Percentiles rank a stretch among this genome's conserved stretches.
phyloP scores from a whole-genome alignment of 805 yeast genomes.

The Ogataea methylovora region DNA sequence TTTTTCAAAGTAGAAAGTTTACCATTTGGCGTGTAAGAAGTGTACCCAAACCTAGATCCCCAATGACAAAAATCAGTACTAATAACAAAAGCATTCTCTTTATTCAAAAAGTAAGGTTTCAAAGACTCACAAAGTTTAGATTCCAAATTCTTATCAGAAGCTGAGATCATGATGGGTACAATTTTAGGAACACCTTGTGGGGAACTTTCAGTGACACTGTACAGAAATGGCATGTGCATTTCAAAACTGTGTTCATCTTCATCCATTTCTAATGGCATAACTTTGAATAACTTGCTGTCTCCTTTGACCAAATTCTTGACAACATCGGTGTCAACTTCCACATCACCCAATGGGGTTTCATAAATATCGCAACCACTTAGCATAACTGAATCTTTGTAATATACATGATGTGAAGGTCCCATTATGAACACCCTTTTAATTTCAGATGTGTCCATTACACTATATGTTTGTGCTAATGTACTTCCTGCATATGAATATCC shows the following conservation, averaged over 20 bases:
- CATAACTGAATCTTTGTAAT: constrained; percentile 54
- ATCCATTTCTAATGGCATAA: constrained; percentile 57
- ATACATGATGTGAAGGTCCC: constrained; percentile 93
- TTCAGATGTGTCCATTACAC: constrained; percentile 52
- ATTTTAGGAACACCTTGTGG: constrained; percentile 31
- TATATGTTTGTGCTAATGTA: constrained; percentile 71
- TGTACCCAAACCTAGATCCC: constrained; percentile 64
- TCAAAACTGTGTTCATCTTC: constrained; percentile 89
- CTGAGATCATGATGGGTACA: constrained; percentile 78
- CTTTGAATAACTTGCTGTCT: constrained; percentile 36
- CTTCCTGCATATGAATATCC: constrained; percentile 81
- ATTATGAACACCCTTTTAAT: constrained; percentile 64
- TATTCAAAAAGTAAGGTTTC: constrained; percentile 44
- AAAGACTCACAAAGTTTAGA: constrained; percentile 39
- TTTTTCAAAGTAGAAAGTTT: constrained; percentile 11
- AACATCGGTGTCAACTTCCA: constrained; percentile 54
- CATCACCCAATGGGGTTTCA: constrained; percentile 77
- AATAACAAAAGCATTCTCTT: constrained; percentile 60
- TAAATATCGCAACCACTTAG: constrained; percentile 46
- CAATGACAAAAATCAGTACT: constrained; percentile 96
- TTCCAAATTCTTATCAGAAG: constrained; percentile 39
- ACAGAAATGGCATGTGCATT: constrained; percentile 82
- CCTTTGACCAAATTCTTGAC: constrained; percentile 26
- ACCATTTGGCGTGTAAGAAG: constrained; percentile 37
- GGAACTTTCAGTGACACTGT: constrained; percentile 33